These are phyloP conservation scores for Polygonum maritimum DNA, from an alignment of 148 eudicot genomes.

Conservation along the genomic window DNA sequence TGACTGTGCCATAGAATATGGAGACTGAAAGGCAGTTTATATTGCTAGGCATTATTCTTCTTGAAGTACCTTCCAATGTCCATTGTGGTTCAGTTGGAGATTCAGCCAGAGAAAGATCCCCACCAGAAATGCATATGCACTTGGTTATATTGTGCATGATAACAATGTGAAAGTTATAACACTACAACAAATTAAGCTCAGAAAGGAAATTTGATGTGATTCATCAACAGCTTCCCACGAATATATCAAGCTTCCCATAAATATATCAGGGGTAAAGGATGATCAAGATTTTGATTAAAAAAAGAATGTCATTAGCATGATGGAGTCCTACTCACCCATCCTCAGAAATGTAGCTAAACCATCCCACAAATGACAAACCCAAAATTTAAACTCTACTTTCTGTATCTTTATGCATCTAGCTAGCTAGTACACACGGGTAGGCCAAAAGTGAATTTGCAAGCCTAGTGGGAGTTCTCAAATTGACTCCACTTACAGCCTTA, in stretches of 20 bases:
- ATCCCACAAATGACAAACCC: conserved; percentile 8
- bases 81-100: conserved; percentile 94
- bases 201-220: not conserved
- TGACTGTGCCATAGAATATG: not conserved
- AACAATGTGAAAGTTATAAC: not conserved
- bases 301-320: not conserved
- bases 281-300: not conserved
- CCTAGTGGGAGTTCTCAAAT: no score
- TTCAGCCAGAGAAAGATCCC: conserved; percentile 53
- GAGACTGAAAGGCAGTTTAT: not conserved
- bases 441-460: no score
- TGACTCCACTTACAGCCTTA: no score
- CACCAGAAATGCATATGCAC: conserved; percentile 80
- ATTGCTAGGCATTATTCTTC: not conserved
- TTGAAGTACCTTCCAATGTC: conserved; percentile 64
- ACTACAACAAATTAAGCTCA: not conserved
- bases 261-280: not conserved
- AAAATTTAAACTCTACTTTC: no score
- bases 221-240: not conserved
- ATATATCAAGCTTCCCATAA: not conserved
- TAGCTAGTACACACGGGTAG: no score
- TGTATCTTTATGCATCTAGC: no score
- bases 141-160: conserved; percentile 42
- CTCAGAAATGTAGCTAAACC: conserved; percentile 93
- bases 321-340: conserved; percentile 44